Evolutionary conservation across 2,329 filamentous ascomycete species (phyloP).

Genomic region (Eutypa lata): DNA sequence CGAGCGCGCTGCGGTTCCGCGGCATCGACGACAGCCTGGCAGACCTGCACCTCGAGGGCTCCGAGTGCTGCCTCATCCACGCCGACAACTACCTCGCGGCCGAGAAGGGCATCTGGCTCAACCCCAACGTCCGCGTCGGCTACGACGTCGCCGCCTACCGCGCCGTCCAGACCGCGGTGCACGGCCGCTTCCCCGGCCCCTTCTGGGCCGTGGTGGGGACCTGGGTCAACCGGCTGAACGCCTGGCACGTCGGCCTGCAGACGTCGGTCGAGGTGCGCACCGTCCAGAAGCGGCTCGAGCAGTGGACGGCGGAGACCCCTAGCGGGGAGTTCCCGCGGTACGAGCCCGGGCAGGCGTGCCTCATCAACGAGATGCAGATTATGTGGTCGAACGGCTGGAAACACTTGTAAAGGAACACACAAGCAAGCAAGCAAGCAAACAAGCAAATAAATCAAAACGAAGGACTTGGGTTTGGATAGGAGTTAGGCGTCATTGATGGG

Average conservation of each 20-base stretch:
- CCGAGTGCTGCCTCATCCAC: constrained; percentile 61
- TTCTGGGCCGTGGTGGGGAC: constrained; percentile 42
- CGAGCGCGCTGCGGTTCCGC: constrained; percentile 53
- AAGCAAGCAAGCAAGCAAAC: constrained; percentile 3
- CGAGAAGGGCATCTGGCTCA: constrained; percentile 49
- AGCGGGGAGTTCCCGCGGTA: constrained; percentile 24
- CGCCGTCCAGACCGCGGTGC: constrained; percentile 20
- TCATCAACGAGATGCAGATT: constrained; percentile 60
- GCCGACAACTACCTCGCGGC: constrained; percentile 49
- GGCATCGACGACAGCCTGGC: constrained; percentile 57
- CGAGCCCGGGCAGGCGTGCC: constrained; percentile 46
- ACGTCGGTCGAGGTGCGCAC: constrained; percentile 33
- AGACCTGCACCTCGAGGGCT: constrained; percentile 53
- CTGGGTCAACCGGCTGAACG: constrained; percentile 32
- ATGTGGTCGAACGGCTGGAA: constrained; percentile 57
- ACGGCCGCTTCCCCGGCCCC: constrained; percentile 36
- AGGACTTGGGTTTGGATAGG: not conserved
- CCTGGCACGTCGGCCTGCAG: constrained; percentile 30
- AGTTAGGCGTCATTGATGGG: no score
- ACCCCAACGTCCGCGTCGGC: constrained; percentile 51
- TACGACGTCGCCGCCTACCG: constrained; percentile 43
- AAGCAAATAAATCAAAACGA: constrained; percentile 5
- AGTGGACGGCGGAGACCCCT: constrained; percentile 36
- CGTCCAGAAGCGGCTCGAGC: constrained; percentile 37
- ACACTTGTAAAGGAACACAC: constrained; percentile 47